Evolutionary conservation across 768 basidiomycete species (phyloP).

Genomic region (Postia placenta): DNA sequence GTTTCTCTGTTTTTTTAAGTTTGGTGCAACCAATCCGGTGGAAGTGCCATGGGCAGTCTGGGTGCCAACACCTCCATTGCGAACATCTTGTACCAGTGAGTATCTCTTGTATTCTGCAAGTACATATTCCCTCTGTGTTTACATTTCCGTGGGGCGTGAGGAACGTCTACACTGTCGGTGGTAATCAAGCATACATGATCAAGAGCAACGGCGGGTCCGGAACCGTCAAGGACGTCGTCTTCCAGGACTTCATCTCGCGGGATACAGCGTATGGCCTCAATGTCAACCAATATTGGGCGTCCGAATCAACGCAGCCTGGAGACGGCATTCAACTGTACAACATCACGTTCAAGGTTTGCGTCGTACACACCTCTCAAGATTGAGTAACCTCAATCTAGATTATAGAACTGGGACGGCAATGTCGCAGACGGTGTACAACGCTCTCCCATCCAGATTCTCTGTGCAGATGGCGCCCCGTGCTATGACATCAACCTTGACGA

Average conservation of each 20-base stretch:
- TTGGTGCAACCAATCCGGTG: slow-evolving; percentile 28
- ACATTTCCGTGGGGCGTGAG: neutral
- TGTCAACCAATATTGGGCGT: slow-evolving; percentile 24
- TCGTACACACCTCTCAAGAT: neutral
- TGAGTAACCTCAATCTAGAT: neutral
- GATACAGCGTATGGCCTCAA: slow-evolving; percentile 25
- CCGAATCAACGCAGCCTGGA: slow-evolving; percentile 15
- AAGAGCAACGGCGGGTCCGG: slow-evolving; percentile 21
- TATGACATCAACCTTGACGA: slow-evolving; percentile 20
- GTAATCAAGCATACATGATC: slow-evolving; percentile 28
- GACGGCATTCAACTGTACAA: slow-evolving; percentile 22
- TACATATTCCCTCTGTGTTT: neutral
- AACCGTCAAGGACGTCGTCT: slow-evolving; percentile 21
- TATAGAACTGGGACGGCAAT: slow-evolving; percentile 24
- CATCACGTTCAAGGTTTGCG: slow-evolving; percentile 22
- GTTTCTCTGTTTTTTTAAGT: slow-evolving; percentile 7
- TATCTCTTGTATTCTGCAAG: neutral
- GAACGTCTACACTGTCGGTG: slow-evolving; percentile 24
- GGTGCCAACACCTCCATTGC: slow-evolving; percentile 21
- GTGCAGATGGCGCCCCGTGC: slow-evolving; percentile 23
- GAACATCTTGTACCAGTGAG: slow-evolving; percentile 19
- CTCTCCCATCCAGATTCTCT: slow-evolving; percentile 21
- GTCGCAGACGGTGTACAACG: slow-evolving; percentile 20
- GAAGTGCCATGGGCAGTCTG: slow-evolving; percentile 24
- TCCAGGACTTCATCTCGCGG: slow-evolving; percentile 23